Base-by-base conservation (phyloP, 495 filamentous ascomycete species). In the Xylaria curta region DNA sequence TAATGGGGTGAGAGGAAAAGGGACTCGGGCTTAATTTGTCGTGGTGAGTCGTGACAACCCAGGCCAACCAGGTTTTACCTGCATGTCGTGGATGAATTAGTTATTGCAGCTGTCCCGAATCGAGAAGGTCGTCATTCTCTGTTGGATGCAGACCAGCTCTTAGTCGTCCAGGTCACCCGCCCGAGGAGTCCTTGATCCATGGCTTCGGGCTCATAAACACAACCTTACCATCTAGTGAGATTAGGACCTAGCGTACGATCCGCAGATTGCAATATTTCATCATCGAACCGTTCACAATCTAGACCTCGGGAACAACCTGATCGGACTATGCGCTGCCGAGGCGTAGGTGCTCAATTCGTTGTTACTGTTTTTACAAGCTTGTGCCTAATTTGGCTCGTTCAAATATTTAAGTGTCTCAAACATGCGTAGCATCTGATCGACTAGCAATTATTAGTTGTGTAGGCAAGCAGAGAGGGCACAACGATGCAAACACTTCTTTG, bases 81-180 rank as follows among this genome's bases (percentile, higher is more conserved):
- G 72, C 69, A 74, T 68, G 68, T 54, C 40, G 71, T 65, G 73
- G 69, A 72, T 21, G 49, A n/a, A 46, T 47, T 19, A 4, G 3
- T 26, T 26, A 21, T 36, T 59, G 24, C 47, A 24, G 60, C 73
- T 64, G 38, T 66, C 59, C 70, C 74, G 70, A 78, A 78, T 73
- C 36, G 31, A 75, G 70, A 59, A 78, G 69, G 76, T 78, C 70
- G 67, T 53, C 69, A 66, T 54, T 54, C 63, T 26, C 15, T 47
- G 40, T 44, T 44, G 36, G 36, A 44, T 17, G 36, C 60, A 24
- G 60, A 17, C 51, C 59, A 36, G 42, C 47, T n/a, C 19, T 51
- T 21, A 24, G 47, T 51, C 2, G n/a, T n/a, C 24, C 33, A 58
- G 54, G 53, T 59, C 36, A 58, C 31, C 51, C 51, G 51, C 36